Base-by-base conservation (phyloP, 1,284 basidiomycete species). In the Trichosporon asahii region DNA sequence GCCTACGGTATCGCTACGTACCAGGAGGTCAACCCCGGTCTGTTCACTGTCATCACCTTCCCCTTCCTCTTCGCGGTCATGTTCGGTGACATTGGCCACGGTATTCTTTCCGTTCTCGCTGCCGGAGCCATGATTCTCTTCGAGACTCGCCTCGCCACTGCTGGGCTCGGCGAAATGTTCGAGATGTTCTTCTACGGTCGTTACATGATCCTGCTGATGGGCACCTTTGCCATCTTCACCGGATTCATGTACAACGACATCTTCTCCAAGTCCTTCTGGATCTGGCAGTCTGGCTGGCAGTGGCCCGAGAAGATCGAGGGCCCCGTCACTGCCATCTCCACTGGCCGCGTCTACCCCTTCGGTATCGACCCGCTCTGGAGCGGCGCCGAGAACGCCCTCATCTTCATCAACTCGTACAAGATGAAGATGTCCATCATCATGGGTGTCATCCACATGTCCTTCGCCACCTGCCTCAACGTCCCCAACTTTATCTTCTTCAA, bases 361-460 rank as follows among this genome's bases (percentile, higher is more conserved):
- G 97, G 97, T 76, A 84, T 99, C 75, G 97, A 99, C 83, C 95
- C 96, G 61, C 90, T 86, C 68, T 99, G 97, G 97, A 95, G 98
- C 82, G 94, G 91, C 40, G 88, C 95, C 9, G 93, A 95, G 76
- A 99, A 99, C 81, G 87, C 87, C 0, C 87, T 99, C 70, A 90
- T 98, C 68, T 99, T 99, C 83, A 93, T 92, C 73, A 99, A 99
- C 84, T 98, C 95, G 68, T 95, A 97, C 87, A 99, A 99, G 90
- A 99, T 99, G 97, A 99, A 99, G 87, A 95, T 99, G 94, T 94
- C 94, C 18, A 91, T 99, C 80, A 90, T 99, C 68, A 85, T 99
- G 70, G 97, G 97, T 84, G 96, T 99, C 75, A 91, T 93, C 75
- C 97, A 99, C 83, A 99, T 99, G 96, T 94, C 96, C 12, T 98